A percentile compares a stretch with the other conserved stretches of the same genome.
phyloP scores from a whole-genome alignment of 139 green algal species.

The Gonium pectorale region DNA sequence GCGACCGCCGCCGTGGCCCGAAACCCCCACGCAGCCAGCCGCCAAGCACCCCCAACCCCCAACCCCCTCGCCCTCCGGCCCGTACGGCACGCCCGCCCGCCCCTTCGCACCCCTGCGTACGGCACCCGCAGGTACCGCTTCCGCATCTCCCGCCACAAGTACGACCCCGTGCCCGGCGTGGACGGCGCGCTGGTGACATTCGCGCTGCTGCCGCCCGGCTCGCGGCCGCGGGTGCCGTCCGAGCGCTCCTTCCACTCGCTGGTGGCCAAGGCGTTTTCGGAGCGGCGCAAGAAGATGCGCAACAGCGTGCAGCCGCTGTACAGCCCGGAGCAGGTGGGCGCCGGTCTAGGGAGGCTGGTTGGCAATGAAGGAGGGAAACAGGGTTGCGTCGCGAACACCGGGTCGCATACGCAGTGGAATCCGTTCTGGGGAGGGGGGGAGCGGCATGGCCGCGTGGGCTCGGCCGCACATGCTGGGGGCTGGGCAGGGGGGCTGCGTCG shows the following conservation, averaged over 20 bases:
- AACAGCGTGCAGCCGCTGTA: slow-evolving; percentile 75
- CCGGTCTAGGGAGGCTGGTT: neutral
- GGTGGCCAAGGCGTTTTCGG: slow-evolving; percentile 67
- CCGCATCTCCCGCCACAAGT: slow-evolving; percentile 75
- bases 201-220: slow-evolving; percentile 59
- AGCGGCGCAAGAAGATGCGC: slow-evolving; percentile 78
- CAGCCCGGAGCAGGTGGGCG: slow-evolving; percentile 55
- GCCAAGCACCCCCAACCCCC: no score
- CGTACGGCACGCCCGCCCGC: no score
- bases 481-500: no score
- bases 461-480: no score
- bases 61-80: no score
- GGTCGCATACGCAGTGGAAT: no score
- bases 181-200: slow-evolving; percentile 89
- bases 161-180: slow-evolving; percentile 84
- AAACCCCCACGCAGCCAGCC: no score
- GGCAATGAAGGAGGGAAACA: neutral
- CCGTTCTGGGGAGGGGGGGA: no score
- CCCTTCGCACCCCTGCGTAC: no score
- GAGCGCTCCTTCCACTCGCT: slow-evolving; percentile 65
- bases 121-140: slow-evolving; percentile 52
- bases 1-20: no score
- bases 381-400: no score
- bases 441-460: no score
- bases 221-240: slow-evolving; percentile 31